Evolutionary conservation across 192 early-diverging fungal genomes (phyloP).

Genomic region (Backusella luteola): DNA sequence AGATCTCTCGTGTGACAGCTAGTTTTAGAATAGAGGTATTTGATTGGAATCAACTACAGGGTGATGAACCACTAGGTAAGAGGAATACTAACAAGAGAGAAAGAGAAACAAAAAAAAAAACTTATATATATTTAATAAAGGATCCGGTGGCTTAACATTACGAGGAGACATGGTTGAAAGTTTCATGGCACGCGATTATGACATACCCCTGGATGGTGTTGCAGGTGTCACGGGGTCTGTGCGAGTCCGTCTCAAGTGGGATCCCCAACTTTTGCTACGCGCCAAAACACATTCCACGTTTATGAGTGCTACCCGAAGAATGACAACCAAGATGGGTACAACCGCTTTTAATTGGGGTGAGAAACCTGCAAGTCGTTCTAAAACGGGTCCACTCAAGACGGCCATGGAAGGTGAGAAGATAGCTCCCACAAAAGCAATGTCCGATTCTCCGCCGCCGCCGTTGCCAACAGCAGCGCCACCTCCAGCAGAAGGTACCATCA

Average conservation of each 20-base stretch:
- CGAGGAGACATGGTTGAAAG: conserved; percentile 33
- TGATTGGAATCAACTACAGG: conserved; percentile 67
- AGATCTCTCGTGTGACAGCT: conserved; percentile 25
- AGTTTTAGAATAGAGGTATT: conserved; percentile 58
- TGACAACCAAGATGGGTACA: conserved; percentile 39
- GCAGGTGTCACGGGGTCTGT: conserved; percentile 36
- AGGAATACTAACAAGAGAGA: not conserved
- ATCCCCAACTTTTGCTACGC: conserved; percentile 53
- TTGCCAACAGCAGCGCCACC: not conserved
- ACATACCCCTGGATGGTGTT: conserved; percentile 36
- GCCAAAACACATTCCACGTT: conserved; percentile 49
- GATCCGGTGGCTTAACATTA: conserved; percentile 29
- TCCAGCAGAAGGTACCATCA: conserved; percentile 1
- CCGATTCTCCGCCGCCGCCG: not conserved
- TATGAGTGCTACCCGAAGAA: conserved; percentile 33
- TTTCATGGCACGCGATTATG: conserved; percentile 38
- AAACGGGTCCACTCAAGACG: not conserved
- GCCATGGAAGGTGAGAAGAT: not conserved
- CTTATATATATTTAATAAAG: not conserved
- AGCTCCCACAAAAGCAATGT: not conserved
- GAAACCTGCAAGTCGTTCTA: not conserved
- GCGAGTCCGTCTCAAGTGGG: conserved; percentile 55
- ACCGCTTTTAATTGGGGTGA: not conserved
- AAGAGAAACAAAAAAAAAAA: not conserved
- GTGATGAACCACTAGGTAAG: conserved; percentile 50